Conservation (phyloP, 2,329 filamentous ascomycete species). For the Phoma sp. region DNA sequence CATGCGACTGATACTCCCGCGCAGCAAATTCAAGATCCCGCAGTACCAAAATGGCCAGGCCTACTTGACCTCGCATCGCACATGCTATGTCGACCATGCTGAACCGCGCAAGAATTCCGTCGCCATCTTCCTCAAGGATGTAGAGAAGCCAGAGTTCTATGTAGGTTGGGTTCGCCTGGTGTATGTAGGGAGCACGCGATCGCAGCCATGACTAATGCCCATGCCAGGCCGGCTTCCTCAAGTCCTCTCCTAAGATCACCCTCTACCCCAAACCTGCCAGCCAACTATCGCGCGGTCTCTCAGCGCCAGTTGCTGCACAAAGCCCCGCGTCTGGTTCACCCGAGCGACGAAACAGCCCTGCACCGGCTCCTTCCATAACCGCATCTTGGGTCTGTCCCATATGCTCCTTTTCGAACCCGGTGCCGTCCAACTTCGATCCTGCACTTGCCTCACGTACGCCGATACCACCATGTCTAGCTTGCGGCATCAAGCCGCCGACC, state of each 20-base stretch:
- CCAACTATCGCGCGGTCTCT: slow-evolving; percentile 63
- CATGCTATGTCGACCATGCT: slow-evolving; percentile 91
- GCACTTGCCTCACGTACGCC: slow-evolving; percentile 79
- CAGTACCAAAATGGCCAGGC: slow-evolving; percentile 95
- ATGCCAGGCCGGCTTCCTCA: slow-evolving; percentile 83
- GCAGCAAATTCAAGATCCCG: slow-evolving; percentile 91
- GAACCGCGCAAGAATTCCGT: slow-evolving; percentile 86
- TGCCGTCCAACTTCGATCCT: slow-evolving; percentile 93
- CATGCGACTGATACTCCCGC: slow-evolving; percentile 21
- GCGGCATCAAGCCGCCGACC: slow-evolving; percentile 89
- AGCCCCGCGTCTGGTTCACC: slow-evolving; percentile 40
- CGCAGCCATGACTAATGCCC: slow-evolving; percentile 28
- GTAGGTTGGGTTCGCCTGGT: slow-evolving; percentile 20
- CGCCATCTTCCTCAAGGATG: slow-evolving; percentile 85
- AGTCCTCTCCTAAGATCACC: slow-evolving; percentile 93
- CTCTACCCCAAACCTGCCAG: slow-evolving; percentile 82
- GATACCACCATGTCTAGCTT: slow-evolving; percentile 86
- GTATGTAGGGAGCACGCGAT: background rate
- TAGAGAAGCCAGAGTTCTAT: slow-evolving; percentile 84
- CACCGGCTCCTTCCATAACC: slow-evolving; percentile 61
- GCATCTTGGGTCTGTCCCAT: slow-evolving; percentile 97
- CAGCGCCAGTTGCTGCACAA: slow-evolving; percentile 52
- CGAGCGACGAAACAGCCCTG: slow-evolving; percentile 47
- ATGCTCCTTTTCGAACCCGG: slow-evolving; percentile 91
- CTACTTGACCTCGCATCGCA: slow-evolving; percentile 93